Base-by-base conservation (phyloP, 2,329 filamentous ascomycete species). In the Gyromitra esculenta region DNA sequence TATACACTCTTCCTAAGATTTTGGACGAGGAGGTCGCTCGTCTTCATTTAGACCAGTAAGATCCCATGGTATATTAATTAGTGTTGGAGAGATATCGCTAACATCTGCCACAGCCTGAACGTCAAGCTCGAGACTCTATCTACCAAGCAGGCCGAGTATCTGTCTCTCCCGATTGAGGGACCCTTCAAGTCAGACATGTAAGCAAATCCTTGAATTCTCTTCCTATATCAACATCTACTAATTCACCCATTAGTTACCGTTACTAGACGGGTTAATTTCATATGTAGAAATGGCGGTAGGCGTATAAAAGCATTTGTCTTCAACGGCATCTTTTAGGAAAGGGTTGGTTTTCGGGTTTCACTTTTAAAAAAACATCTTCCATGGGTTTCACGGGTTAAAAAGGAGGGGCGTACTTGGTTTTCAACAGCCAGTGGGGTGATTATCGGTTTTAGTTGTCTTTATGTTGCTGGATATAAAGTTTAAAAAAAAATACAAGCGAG, bases 1-100 rank as follows among this genome's bases (percentile, higher is more conserved):
- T 98, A 87, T 97, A 96, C 86, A 94, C 96, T 82, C 89, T 97
- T 82, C 96, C 96, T 86, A 99, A 99, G 94, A 94, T 97, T 83
- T 91, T 99, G 80, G 96, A 99, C 83, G 96, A 99, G 91, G 94
- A 97, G 87, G 96, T 99, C 83, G 96, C 96, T 84, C 89, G 91
- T 84, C 92, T 97, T 81, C 96, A 99, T 88, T 88, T 97, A 81
- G 89, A 87, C 80, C 96, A 98, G 73, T 76, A 73, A 73, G 68
- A 66, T 21, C n/a, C 6, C 21, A 25, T 21, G 35, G n/a, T 7
- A 5, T 43, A 43, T 69, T 25, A 57, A 59, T 39, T 7, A 0
- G 11, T 52, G 15, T 11, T 65, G 37, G 13, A 18, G 50, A 11
- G 41, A 45, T 59, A 18, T 39, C 9, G 31, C 57, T 76, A 64